Evolutionary conservation across 495 filamentous ascomycete genomes (phyloP).

Genomic region (Cairneyella variabilis): DNA sequence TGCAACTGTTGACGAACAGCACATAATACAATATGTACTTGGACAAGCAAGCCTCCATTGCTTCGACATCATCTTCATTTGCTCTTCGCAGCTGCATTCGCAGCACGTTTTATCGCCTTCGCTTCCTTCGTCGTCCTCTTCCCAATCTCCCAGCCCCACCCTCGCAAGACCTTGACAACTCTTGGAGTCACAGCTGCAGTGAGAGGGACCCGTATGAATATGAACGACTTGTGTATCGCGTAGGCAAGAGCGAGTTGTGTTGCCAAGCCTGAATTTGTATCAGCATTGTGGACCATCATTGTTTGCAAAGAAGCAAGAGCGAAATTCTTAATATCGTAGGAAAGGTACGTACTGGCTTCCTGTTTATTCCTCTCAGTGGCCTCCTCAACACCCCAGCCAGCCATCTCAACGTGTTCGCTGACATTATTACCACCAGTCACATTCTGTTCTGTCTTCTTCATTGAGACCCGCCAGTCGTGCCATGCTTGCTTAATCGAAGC

Average conservation of each 20-base stretch:
- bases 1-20: too few species aligned
- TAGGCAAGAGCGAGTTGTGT: slow-evolving; percentile 94
- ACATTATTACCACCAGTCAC: slow-evolving; percentile 27
- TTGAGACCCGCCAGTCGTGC: slow-evolving; percentile 35
- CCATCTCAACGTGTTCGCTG: slow-evolving; percentile 36
- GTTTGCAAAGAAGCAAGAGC: not conserved
- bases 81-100: slow-evolving; percentile 4
- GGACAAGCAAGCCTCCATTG: not conserved
- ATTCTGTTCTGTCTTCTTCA: slow-evolving; percentile 32
- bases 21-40: not conserved
- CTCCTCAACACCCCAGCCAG: slow-evolving; percentile 49
- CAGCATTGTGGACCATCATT: not conserved
- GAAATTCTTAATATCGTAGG: slow-evolving; percentile 8
- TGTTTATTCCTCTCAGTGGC: slow-evolving; percentile 42
- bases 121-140: slow-evolving; percentile 38
- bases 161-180: slow-evolving; percentile 77
- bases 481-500: slow-evolving; percentile 42
- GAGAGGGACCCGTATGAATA: slow-evolving; percentile 87
- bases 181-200: slow-evolving; percentile 88
- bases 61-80: not conserved
- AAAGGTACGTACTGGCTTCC: slow-evolving; percentile 3
- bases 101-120: slow-evolving; percentile 23
- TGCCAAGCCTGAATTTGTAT: slow-evolving; percentile 36
- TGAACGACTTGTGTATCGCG: slow-evolving; percentile 96
- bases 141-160: slow-evolving; percentile 71